Percentiles rank a stretch among this genome's conserved stretches.
phyloP scores from a whole-genome alignment of 2,329 filamentous ascomycete genomes.

The Trichoderma semiorbis region DNA sequence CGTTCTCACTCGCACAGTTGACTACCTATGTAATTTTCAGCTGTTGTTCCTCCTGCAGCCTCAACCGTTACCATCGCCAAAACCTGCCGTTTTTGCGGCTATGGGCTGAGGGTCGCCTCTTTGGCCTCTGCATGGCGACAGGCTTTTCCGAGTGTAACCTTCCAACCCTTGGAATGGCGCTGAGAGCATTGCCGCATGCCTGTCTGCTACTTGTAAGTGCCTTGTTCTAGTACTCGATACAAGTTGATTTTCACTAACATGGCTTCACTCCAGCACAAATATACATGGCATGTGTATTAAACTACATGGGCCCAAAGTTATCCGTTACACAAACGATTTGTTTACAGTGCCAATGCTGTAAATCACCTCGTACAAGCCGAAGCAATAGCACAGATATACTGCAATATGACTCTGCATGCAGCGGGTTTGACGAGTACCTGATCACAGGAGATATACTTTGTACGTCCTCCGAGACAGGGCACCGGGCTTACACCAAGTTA shows the following conservation, averaged over 20 bases:
- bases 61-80: background rate
- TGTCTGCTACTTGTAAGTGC: background rate
- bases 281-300: background rate
- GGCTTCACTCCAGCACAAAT: background rate
- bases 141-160: background rate
- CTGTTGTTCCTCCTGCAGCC: background rate
- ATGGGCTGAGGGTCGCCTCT: background rate
- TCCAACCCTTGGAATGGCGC: background rate
- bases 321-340: background rate
- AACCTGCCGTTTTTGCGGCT: background rate
- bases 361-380: background rate
- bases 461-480: background rate
- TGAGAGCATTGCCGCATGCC: background rate
- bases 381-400: background rate
- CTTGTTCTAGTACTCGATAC: fast-evolving
- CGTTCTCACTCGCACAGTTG: background rate
- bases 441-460: background rate
- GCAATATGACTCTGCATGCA: background rate
- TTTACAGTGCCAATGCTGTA: background rate
- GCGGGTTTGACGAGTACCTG: background rate
- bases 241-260: background rate
- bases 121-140: background rate
- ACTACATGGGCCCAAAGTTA: background rate
- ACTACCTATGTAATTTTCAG: too few species aligned
- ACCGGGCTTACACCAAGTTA: background rate